Conservation (phyloP, 2,329 filamentous ascomycete species). For the Cordyceps cicadae region DNA sequence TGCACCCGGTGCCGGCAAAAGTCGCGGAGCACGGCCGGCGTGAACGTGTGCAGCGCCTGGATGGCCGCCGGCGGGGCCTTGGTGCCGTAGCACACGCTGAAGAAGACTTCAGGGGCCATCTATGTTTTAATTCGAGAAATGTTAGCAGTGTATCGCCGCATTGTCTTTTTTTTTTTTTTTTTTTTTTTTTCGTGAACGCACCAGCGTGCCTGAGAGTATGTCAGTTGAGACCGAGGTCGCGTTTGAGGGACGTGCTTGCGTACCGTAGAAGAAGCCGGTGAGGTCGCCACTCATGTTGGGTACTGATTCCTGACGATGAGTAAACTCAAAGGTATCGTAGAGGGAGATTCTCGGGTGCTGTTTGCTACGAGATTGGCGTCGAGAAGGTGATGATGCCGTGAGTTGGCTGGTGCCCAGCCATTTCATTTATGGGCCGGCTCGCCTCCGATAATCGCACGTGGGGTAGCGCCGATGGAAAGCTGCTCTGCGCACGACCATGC, state of each 20-base stretch:
- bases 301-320: no score
- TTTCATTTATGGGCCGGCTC: background rate
- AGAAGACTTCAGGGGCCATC: conserved; percentile 84
- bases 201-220: conserved; percentile 26
- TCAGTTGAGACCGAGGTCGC: background rate
- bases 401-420: background rate
- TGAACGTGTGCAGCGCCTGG: conserved; percentile 51
- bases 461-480: background rate
- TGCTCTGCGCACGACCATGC: background rate
- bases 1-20: conserved; percentile 64
- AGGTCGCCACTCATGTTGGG: conserved; percentile 32
- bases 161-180: no score
- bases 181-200: conserved; percentile 15
- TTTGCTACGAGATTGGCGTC: background rate
- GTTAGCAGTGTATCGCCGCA: conserved; percentile 3
- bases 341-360: background rate
- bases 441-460: conserved; percentile 9
- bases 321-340: background rate
- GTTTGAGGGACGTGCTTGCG: conserved; percentile 11
- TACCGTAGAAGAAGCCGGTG: conserved; percentile 52
- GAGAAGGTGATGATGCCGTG: background rate
- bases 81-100: conserved; percentile 68
- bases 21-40: conserved; percentile 65
- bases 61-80: conserved; percentile 39
- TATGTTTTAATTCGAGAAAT: conserved; percentile 12